phyloP scores from a whole-genome alignment of 1,139 yeast species.

The Chernovozyma aurita region DNA sequence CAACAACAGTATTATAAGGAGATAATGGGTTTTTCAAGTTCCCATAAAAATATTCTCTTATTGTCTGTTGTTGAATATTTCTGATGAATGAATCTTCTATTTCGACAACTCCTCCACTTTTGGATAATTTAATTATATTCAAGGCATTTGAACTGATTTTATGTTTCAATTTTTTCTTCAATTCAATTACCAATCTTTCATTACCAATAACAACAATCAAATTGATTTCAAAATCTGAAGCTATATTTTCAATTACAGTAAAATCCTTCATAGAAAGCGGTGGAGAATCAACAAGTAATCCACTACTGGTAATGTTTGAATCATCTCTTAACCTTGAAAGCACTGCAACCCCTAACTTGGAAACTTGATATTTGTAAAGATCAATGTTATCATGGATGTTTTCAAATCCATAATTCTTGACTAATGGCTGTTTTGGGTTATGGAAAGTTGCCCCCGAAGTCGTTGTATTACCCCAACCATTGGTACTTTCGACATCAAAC shows the following conservation, averaged over 20 bases:
- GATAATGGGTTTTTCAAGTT: constrained; percentile 61
- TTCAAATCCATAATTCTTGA: constrained; percentile 74
- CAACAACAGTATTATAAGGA: constrained; percentile 55
- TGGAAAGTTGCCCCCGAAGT: constrained; percentile 83
- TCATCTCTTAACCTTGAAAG: constrained; percentile 59
- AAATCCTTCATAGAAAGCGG: constrained; percentile 48
- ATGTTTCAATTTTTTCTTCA: constrained; percentile 52
- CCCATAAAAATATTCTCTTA: constrained; percentile 90
- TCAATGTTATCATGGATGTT: constrained; percentile 53
- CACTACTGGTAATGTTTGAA: constrained; percentile 44
- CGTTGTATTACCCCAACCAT: constrained; percentile 78
- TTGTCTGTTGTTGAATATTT: constrained; percentile 67
- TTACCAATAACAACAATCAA: constrained; percentile 56
- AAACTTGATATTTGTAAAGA: constrained; percentile 52
- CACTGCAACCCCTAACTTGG: constrained; percentile 57
- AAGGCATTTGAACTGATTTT: constrained; percentile 28
- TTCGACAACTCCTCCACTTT: constrained; percentile 72
- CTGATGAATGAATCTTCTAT: constrained; percentile 67
- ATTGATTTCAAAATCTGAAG: constrained; percentile 59
- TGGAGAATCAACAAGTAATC: constrained; percentile 82
- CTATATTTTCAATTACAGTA: constrained; percentile 52
- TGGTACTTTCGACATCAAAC: constrained; percentile 67
- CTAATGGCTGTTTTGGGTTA: constrained; percentile 85
- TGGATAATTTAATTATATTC: constrained; percentile 56
- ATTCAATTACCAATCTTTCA: constrained; percentile 62